Conservation (phyloP, 2,329 filamentous ascomycete genomes). For the Sphaceloma murrayae region DNA sequence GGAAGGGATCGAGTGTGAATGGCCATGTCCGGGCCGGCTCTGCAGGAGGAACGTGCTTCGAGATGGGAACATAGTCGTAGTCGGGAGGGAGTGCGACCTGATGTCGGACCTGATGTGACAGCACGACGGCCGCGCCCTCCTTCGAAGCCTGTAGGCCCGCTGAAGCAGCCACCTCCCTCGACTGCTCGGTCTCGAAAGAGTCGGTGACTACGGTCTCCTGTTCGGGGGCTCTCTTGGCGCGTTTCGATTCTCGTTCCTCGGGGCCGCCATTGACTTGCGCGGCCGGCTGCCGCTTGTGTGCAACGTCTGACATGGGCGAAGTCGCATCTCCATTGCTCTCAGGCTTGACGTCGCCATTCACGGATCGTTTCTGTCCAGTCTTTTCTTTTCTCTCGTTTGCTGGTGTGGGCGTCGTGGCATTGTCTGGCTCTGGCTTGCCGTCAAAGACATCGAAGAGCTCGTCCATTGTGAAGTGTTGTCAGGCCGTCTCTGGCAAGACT, state of each 20-base stretch:
- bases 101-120: conserved; percentile 97
- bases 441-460: conserved; percentile 40
- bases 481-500: no score
- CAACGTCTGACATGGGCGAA: conserved; percentile 23
- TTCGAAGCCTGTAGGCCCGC: conserved; percentile 55
- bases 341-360: conserved; percentile 66
- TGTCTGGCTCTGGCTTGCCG: conserved; percentile 24
- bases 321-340: conserved; percentile 37
- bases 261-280: conserved; percentile 18
- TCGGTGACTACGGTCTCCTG: conserved; percentile 80
- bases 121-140: conserved; percentile 61
- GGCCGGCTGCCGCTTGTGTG: conserved; percentile 19
- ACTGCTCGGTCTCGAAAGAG: conserved; percentile 89
- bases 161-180: conserved; percentile 75
- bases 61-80: conserved; percentile 79
- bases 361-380: conserved; percentile 75
- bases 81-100: conserved; percentile 91
- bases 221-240: conserved; percentile 54
- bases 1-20: conserved; percentile 95
- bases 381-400: conserved; percentile 24
- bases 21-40: conserved; percentile 75
- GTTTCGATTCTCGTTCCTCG: conserved; percentile 49
- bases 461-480: conserved; percentile 28
- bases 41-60: conserved; percentile 81
- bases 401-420: neutral